Evolutionary conservation across 495 filamentous ascomycete genomes (phyloP), one percentile per base, ranked within the genome.

Genomic region (Talaromyces proteolyticus): DNA sequence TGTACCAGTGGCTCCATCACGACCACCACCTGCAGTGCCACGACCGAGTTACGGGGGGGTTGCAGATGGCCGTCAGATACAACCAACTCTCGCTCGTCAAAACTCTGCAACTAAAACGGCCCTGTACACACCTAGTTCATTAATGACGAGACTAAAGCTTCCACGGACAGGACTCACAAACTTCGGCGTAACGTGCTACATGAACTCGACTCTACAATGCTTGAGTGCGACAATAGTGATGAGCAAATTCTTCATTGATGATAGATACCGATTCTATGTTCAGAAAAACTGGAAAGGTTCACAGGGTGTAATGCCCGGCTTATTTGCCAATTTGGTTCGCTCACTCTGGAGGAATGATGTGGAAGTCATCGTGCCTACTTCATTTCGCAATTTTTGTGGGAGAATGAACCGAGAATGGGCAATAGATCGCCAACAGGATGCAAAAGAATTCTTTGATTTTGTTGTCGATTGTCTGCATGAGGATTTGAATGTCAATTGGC

Each of bases 21-120:
- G 89, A 17, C 93, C 93, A n/a, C 76, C 88, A 4, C 94, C 93
- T 46, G 85, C 91, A 2, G 77, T 92, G 25, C 87, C 91, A 18
- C 81, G 90, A 24, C 84, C 84, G 22, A 95, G 86, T 61, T 95
- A 96, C 52, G 91, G 87, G 58, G 94, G 94, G 14, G 82, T 95
- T 3, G 85, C 89, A 2, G 88, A 91, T 60, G 75, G 70, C 54
- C 69, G 71, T 57, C 66, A 78, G 47, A 70, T 76, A 7, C 78
- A 79, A 50, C 69, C 73, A n/a, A 71, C 71, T n/a, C 61, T 70
- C 5, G 66, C 68, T 42, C 66, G 74, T 24, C 72, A 71, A 37
- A 65, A 68, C 12, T 72, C 70, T 5, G 67, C 72, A 16, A 75
- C 57, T 44, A 77, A 59, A 53, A 74, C 60, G 48, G 76, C 59